Evolutionary conservation across 305 asterid genomes (phyloP).

Genomic region (Coffea humblotiana): DNA sequence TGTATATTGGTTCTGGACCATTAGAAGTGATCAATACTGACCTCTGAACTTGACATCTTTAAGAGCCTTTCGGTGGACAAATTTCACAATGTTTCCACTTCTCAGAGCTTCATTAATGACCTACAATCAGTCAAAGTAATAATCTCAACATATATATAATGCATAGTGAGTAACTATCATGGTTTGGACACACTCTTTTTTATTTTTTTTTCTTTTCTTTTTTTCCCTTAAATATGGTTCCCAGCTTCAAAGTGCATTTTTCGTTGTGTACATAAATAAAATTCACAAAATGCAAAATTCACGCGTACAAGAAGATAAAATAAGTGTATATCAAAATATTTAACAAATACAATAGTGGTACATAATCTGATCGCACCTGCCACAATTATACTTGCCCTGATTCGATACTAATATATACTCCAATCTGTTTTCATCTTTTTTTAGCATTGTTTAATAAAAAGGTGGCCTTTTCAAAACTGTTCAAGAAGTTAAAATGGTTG

Average conservation of each 20-base stretch:
- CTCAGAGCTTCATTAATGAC: conserved; percentile 87
- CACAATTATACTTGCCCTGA: neutral
- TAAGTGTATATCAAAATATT: too few relatives aligned
- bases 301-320: too few relatives aligned
- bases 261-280: too few relatives aligned
- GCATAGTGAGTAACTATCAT: neutral
- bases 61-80: conserved; percentile 90
- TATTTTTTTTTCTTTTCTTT: neutral
- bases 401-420: too few relatives aligned
- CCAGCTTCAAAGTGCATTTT: conserved; percentile 10
- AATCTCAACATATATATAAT: neutral
- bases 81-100: conserved; percentile 80
- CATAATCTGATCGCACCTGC: too few relatives aligned
- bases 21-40: conserved; percentile 22
- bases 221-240: neutral
- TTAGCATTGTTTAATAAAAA: neutral
- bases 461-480: neutral
- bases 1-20: conserved; percentile 6
- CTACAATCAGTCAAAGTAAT: conserved; percentile 36
- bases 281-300: too few relatives aligned
- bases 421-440: neutral
- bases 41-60: conserved; percentile 76
- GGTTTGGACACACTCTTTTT: neutral
- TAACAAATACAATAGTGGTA: too few relatives aligned
- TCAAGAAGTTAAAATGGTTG: neutral